These are phyloP conservation scores for Elaphomyces granulatus DNA, from an alignment of 495 filamentous ascomycete genomes.

Conservation along the genomic window DNA sequence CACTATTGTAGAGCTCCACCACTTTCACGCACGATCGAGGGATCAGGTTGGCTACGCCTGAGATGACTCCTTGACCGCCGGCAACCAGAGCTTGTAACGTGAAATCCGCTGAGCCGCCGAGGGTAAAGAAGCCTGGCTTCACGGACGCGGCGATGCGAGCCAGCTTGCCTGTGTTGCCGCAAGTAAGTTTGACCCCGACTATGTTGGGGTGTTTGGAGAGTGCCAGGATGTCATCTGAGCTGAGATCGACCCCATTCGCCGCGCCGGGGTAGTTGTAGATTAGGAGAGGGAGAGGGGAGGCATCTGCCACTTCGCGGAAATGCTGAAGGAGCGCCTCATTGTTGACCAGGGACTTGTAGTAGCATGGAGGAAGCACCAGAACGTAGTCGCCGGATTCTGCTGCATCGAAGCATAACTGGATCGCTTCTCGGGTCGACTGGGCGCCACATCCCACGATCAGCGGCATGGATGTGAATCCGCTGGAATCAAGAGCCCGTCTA, in stretches of 20 bases:
- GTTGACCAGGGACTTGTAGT: constrained; percentile 56
- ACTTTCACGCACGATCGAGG: constrained; percentile 61
- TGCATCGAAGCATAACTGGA: constrained; percentile 66
- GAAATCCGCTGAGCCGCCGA: constrained; percentile 86
- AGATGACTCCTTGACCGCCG: constrained; percentile 79
- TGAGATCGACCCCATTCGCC: constrained; percentile 66
- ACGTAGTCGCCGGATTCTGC: constrained; percentile 63
- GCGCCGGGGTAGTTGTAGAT: constrained; percentile 93
- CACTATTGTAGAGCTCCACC: constrained; percentile 54
- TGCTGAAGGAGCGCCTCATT: constrained; percentile 47
- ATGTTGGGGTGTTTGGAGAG: constrained; percentile 74
- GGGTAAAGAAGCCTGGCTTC: constrained; percentile 52
- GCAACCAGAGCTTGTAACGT: constrained; percentile 68
- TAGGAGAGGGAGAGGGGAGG: constrained; percentile 72
- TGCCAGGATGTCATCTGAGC: constrained; percentile 61
- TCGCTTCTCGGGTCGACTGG: constrained; percentile 74
- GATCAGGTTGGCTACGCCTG: constrained; percentile 70
- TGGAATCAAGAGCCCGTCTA: constrained; percentile 55
- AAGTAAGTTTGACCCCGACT: constrained; percentile 82
- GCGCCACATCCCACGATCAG: constrained; percentile 77
- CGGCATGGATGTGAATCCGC: constrained; percentile 52
- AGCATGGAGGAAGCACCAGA: constrained; percentile 71
- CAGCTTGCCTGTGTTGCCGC: constrained; percentile 88
- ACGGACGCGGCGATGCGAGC: constrained; percentile 57
- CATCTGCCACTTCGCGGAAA: constrained; percentile 64